Percentiles rank a stretch among this genome's conserved stretches.
Evolutionary conservation across 2,329 filamentous ascomycete species (phyloP).

Genomic region (Elsinoe australis): DNA sequence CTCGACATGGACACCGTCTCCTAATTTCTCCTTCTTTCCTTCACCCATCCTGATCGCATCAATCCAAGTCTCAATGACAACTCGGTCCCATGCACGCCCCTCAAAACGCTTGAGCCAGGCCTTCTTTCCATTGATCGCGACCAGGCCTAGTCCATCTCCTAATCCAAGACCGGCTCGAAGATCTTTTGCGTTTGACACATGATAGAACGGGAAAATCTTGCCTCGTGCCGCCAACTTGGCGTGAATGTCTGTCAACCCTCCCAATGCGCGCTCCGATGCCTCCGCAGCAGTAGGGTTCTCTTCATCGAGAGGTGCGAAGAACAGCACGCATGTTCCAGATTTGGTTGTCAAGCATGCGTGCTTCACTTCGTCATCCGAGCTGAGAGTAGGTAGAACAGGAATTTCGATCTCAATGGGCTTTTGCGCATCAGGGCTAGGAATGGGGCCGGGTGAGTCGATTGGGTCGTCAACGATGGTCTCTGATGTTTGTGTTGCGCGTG

Average conservation of each 20-base stretch:
- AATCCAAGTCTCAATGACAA: slow-evolving; percentile 71
- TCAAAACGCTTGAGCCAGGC: slow-evolving; percentile 73
- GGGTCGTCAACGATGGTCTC: slow-evolving; percentile 45
- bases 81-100: slow-evolving; percentile 47
- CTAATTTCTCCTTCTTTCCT: slow-evolving; percentile 64
- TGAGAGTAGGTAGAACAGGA: slow-evolving; percentile 53
- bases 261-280: slow-evolving; percentile 37
- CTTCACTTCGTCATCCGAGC: slow-evolving; percentile 47
- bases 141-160: slow-evolving; percentile 55
- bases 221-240: slow-evolving; percentile 63
- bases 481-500: slow-evolving; percentile 42
- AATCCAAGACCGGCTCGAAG: slow-evolving; percentile 59
- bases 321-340: slow-evolving; percentile 75
- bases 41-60: slow-evolving; percentile 88
- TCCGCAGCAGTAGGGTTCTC: slow-evolving; percentile 36
- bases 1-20: slow-evolving; percentile 39
- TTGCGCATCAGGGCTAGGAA: slow-evolving; percentile 38
- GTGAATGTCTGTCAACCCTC: slow-evolving; percentile 62
- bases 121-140: slow-evolving; percentile 78
- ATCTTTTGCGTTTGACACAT: slow-evolving; percentile 42
- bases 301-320: slow-evolving; percentile 54
- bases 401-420: slow-evolving; percentile 52
- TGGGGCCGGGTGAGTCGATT: slow-evolving; percentile 48
- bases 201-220: slow-evolving; percentile 76
- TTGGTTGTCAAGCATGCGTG: slow-evolving; percentile 66